Percentiles rank a stretch among this genome's conserved stretches.
phyloP scores from a whole-genome alignment of 192 early-diverging fungal species.

The Neocallimastix lanati region DNA sequence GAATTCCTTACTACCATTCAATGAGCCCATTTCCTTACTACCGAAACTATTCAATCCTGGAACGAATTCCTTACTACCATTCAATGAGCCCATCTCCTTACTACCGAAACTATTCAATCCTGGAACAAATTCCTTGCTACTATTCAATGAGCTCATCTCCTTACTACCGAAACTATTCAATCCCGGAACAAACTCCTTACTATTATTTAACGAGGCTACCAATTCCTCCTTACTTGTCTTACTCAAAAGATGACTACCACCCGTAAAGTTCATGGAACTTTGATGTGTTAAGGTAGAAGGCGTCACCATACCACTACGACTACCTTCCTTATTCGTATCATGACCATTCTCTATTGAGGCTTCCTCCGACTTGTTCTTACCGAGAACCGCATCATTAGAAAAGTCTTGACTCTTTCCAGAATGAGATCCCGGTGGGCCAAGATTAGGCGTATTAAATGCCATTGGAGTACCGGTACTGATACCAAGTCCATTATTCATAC shows the following conservation, averaged over 20 bases:
- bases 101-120: neutral
- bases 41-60: neutral
- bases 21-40: neutral
- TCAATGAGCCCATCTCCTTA: neutral
- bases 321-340: too few relatives aligned
- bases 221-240: too few relatives aligned
- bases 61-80: neutral
- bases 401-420: neutral
- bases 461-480: neutral
- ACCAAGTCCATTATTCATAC: neutral
- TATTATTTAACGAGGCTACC: too few relatives aligned
- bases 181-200: neutral
- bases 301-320: too few relatives aligned
- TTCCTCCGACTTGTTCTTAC: too few relatives aligned
- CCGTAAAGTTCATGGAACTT: too few relatives aligned
- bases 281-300: too few relatives aligned
- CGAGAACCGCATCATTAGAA: too few relatives aligned
- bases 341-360: too few relatives aligned
- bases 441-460: neutral
- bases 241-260: too few relatives aligned
- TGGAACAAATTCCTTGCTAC: neutral
- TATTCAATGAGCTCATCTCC: too few relatives aligned
- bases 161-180: neutral
- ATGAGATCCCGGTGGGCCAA: too few relatives aligned
- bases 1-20: neutral